Evolutionary conservation across 2,329 filamentous ascomycete genomes (phyloP).

Genomic region (Paraphaeosphaeria minitans): DNA sequence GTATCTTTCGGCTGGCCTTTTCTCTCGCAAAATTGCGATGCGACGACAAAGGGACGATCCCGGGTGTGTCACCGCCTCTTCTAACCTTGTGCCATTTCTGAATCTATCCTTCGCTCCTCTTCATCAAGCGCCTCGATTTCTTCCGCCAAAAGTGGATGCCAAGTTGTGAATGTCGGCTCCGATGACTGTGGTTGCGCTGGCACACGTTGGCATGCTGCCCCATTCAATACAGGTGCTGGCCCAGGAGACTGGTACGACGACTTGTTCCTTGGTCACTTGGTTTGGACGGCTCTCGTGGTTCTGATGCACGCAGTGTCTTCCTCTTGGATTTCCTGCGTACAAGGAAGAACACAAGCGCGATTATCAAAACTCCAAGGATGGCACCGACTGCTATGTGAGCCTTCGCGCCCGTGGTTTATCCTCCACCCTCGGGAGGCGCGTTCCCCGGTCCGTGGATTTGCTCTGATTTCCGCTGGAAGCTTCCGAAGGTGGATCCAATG

Average conservation of each 20-base stretch:
- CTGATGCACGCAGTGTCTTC: too few relatives aligned
- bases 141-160: neutral
- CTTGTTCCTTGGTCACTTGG: constrained; percentile 4
- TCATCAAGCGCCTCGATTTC: neutral
- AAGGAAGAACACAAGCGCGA: neutral
- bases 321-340: neutral
- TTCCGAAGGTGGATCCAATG: neutral
- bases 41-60: neutral
- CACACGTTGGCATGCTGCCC: too few relatives aligned
- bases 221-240: neutral
- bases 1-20: neutral
- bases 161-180: neutral
- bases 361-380: neutral
- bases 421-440: neutral
- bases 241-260: constrained; percentile 1
- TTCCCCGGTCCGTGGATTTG: neutral
- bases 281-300: neutral
- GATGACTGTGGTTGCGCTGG: neutral
- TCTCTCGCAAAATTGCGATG: neutral
- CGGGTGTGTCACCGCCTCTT: neutral
- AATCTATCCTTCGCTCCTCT: neutral
- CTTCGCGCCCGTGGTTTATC: neutral
- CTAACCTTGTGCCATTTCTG: too few relatives aligned
- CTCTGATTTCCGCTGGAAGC: neutral
- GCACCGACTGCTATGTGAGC: neutral